A percentile compares a stretch with the other conserved stretches of the same genome.
These are phyloP conservation scores for Dalbergia cochinchinensis DNA, from an alignment of 306 rosid genomes.

Conservation along the genomic window DNA sequence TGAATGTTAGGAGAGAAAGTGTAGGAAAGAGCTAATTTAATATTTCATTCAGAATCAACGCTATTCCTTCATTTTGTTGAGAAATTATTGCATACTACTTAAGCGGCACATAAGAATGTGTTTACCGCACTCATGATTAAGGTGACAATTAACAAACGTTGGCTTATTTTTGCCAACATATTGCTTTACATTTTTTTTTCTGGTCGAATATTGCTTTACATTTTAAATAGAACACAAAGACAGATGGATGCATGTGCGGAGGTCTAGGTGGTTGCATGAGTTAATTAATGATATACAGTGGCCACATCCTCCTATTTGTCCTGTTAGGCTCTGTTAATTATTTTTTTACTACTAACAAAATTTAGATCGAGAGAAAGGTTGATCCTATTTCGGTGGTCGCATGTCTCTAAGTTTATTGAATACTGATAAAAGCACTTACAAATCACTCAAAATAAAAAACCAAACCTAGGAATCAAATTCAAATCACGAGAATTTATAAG, in stretches of 20 bases:
- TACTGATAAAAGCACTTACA: too few relatives aligned
- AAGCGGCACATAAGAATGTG: too few relatives aligned
- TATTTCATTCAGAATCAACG: background rate
- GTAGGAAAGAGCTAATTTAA: background rate
- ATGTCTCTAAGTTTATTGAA: too few relatives aligned
- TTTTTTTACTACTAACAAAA: too few relatives aligned
- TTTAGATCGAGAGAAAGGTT: too few relatives aligned
- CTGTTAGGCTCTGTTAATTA: background rate
- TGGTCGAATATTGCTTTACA: background rate
- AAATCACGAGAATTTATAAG: too few relatives aligned
- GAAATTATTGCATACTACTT: background rate
- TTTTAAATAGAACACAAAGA: constrained; percentile 1
- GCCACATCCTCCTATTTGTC: background rate
- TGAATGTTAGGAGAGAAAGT: constrained; percentile 37
- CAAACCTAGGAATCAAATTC: too few relatives aligned
- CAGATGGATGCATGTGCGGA: background rate
- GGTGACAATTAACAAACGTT: background rate
- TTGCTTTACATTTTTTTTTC: background rate
- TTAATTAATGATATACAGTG: background rate
- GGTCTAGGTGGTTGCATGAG: too few relatives aligned
- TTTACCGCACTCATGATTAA: too few relatives aligned
- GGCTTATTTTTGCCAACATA: background rate
- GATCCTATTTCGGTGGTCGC: too few relatives aligned
- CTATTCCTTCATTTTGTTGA: background rate
- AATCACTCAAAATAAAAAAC: too few relatives aligned